Percentiles rank a stretch among this genome's conserved stretches.
Conservation (phyloP, 1,139 yeast genomes). For the Kodamaea fungicola region DNA sequence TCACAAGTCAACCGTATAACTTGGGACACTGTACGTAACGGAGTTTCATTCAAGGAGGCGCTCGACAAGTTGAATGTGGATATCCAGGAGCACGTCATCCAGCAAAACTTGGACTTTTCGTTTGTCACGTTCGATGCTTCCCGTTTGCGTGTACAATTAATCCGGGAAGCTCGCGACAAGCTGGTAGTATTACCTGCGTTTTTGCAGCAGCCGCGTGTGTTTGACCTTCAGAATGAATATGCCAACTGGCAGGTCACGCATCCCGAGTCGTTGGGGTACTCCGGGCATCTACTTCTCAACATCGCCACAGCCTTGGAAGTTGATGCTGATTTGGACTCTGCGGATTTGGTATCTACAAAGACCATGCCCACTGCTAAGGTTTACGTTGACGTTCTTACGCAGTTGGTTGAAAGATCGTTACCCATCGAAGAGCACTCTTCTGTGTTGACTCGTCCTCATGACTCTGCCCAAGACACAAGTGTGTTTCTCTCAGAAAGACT, state of each 20-base stretch:
- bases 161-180: slow-evolving; percentile 79
- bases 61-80: slow-evolving; percentile 49
- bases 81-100: slow-evolving; percentile 41
- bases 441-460: slow-evolving; percentile 72
- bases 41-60: slow-evolving; percentile 59
- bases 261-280: slow-evolving; percentile 57
- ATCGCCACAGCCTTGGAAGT: slow-evolving; percentile 61
- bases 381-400: slow-evolving; percentile 43
- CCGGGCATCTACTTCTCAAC: slow-evolving; percentile 47
- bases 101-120: slow-evolving; percentile 51
- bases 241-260: slow-evolving; percentile 63
- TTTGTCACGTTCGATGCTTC: slow-evolving; percentile 66
- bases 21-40: slow-evolving; percentile 61
- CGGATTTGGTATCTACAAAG: slow-evolving; percentile 7
- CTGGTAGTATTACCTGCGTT: slow-evolving; percentile 69
- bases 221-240: slow-evolving; percentile 74
- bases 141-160: slow-evolving; percentile 72
- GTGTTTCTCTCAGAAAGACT: slow-evolving; percentile 72
- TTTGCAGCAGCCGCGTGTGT: slow-evolving; percentile 71
- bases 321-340: slow-evolving; percentile 23
- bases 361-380: slow-evolving; percentile 15
- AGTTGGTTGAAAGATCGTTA: slow-evolving; percentile 51
- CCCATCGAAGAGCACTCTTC: slow-evolving; percentile 51
- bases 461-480: slow-evolving; percentile 64
- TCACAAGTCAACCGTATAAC: slow-evolving; percentile 50